Percentiles rank a stretch among this genome's conserved stretches.
Conservation (phyloP, 2,329 filamentous ascomycete genomes). For the Coleophoma crateriformis region DNA sequence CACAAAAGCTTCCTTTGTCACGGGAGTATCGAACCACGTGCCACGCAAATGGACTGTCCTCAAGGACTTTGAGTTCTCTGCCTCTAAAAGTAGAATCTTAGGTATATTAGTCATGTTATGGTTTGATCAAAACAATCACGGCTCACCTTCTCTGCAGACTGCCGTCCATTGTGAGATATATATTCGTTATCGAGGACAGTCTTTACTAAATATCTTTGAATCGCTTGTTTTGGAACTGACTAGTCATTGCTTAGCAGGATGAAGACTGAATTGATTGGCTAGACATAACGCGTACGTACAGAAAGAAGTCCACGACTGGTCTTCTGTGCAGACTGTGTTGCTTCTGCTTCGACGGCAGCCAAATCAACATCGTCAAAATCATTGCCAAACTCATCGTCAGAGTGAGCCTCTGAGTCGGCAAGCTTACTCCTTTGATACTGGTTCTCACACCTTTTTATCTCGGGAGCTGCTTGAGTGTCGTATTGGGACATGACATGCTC, state of each 20-base stretch:
- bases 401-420: slow-evolving; percentile 35
- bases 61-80: slow-evolving; percentile 62
- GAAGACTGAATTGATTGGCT: slow-evolving; percentile 17
- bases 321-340: slow-evolving; percentile 55
- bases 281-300: slow-evolving; percentile 45
- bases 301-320: slow-evolving; percentile 29
- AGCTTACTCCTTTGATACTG: neutral
- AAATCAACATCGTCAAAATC: slow-evolving; percentile 64
- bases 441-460: neutral
- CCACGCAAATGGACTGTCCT: slow-evolving; percentile 73
- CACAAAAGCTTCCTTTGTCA: slow-evolving; percentile 68
- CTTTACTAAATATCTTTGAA: slow-evolving; percentile 82
- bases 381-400: slow-evolving; percentile 64
- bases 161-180: slow-evolving; percentile 53
- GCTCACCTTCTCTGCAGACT: slow-evolving; percentile 67
- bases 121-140: neutral
- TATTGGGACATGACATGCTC: slow-evolving; percentile 52
- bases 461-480: slow-evolving; percentile 31
- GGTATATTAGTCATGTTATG: slow-evolving; percentile 3
- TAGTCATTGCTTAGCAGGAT: slow-evolving; percentile 60
- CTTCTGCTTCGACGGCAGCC: slow-evolving; percentile 67
- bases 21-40: slow-evolving; percentile 80
- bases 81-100: slow-evolving; percentile 75
- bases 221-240: slow-evolving; percentile 65
- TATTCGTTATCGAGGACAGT: slow-evolving; percentile 68